phyloP scores from a whole-genome alignment of 2,329 filamentous ascomycete species.

The Aureobasidium sp. region DNA sequence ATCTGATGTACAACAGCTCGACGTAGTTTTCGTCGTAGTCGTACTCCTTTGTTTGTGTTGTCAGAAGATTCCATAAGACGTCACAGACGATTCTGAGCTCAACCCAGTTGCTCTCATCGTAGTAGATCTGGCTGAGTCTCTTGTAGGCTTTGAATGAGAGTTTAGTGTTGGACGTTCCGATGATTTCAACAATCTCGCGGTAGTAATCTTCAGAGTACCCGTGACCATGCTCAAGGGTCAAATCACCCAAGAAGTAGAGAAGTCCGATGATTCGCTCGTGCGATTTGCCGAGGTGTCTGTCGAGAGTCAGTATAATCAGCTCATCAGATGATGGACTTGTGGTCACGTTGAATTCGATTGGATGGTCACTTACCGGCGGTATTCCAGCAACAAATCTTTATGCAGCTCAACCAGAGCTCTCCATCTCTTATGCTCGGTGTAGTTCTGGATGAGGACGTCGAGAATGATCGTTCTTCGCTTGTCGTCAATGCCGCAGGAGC shows the following conservation, averaged over 20 bases:
- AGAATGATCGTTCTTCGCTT: slow-evolving; percentile 6
- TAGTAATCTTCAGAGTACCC: slow-evolving; percentile 31
- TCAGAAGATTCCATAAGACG: slow-evolving; percentile 37
- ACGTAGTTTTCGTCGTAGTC: slow-evolving; percentile 33
- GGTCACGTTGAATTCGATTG: neutral
- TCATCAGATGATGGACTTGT: neutral
- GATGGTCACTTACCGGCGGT: neutral
- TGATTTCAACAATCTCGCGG: slow-evolving; percentile 34
- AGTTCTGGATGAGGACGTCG: neutral
- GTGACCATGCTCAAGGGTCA: slow-evolving; percentile 2
- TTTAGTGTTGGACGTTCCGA: neutral
- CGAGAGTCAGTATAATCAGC: neutral
- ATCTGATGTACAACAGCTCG: slow-evolving; percentile 36
- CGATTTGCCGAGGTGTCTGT: slow-evolving; percentile 21
- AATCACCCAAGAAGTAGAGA: slow-evolving; percentile 36
- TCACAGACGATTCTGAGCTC: slow-evolving; percentile 35
- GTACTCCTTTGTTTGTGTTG: slow-evolving; percentile 36
- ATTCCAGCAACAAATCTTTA: slow-evolving; percentile 1
- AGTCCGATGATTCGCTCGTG: slow-evolving; percentile 40
- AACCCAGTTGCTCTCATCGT: slow-evolving; percentile 36
- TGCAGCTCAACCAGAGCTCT: slow-evolving; percentile 2
- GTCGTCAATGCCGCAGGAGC: slow-evolving; percentile 4
- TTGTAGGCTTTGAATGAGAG: slow-evolving; percentile 28
- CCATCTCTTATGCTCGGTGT: slow-evolving; percentile 7
- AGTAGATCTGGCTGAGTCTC: slow-evolving; percentile 36